Evolutionary conservation across 805 yeast species (phyloP).

Genomic region (Metschnikowia proteae): DNA sequence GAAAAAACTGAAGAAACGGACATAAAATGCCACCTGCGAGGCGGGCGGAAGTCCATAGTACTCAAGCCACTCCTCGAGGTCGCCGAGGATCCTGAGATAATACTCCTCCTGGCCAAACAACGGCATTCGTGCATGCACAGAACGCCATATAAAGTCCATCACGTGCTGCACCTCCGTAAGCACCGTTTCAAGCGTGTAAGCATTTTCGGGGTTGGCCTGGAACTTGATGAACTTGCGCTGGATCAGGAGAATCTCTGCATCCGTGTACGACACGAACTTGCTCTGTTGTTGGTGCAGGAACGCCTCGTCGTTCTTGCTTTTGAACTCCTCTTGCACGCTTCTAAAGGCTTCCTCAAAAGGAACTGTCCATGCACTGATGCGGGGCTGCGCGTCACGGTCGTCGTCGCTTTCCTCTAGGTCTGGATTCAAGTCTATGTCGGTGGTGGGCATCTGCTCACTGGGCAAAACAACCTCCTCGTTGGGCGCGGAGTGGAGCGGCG

Average conservation of each 20-base stretch:
- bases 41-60: slow-evolving; percentile 23
- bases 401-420: slow-evolving; percentile 29
- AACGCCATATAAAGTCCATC: slow-evolving; percentile 59
- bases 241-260: slow-evolving; percentile 14
- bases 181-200: slow-evolving; percentile 30
- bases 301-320: slow-evolving; percentile 3
- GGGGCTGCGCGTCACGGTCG: slow-evolving; percentile 14
- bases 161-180: slow-evolving; percentile 45
- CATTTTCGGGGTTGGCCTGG: slow-evolving; percentile 29
- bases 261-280: slow-evolving; percentile 28
- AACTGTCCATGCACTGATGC: slow-evolving; percentile 14
- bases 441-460: slow-evolving; percentile 18
- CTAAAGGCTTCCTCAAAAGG: slow-evolving; percentile 29
- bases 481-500: slow-evolving; percentile 35
- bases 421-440: slow-evolving; percentile 37
- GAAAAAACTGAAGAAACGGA: slow-evolving; percentile 24
- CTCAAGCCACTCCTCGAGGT: slow-evolving; percentile 56
- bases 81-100: slow-evolving; percentile 61
- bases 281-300: slow-evolving; percentile 46
- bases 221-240: slow-evolving; percentile 35
- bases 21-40: slow-evolving; percentile 2
- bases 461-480: slow-evolving; percentile 35
- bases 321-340: slow-evolving; percentile 13
- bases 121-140: slow-evolving; percentile 34
- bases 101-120: slow-evolving; percentile 61